Evolutionary conservation across 192 early-diverging fungal species (phyloP), one percentile per base, ranked within the genome.

Genomic region (Coemansia reversa): DNA sequence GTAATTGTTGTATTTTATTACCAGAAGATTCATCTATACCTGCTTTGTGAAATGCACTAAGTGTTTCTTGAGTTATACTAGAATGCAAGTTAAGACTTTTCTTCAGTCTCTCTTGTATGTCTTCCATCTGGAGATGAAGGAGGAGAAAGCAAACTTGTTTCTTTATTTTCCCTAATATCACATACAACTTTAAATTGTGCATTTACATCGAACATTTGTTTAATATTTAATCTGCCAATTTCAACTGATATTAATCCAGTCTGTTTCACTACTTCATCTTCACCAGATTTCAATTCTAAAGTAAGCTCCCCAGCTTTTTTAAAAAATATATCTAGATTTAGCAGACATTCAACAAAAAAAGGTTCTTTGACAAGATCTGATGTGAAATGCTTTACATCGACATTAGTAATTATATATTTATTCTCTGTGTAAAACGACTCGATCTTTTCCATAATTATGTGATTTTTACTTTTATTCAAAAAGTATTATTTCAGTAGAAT

Each of bases 31-130:
- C 24, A 28, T 57, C 55, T 28, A 57, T 12, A 12, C 55, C 55
- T 12, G 55, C 55, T 19, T 19, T n/a, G 20, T 57, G 55, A n/a
- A 57, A 57, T 18, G 55, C 55, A n/a, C 55, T 57, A 57, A 57
- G 55, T 57, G 55, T 57, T 7, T 19, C 8, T 30, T 57, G 50
- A 51, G 50, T 51, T 12, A 51, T 4, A n/a, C 24, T 9, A 23
- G 5, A 4, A 51, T 22, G 24, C 19, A 3, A 51, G 5, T 51
- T 23, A n/a, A 22, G 5, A 51, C 24, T 51, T 51, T 23, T 51
- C 50, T 51, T 51, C 3, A 51, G 50, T 6, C 24, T 23, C 24
- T 51, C 50, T 51, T 51, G 50, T 51, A 51, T 12, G 11, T 23
- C 24, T 12, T n/a, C 5, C 50, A 51, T 51, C 50, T 51, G 50